These are phyloP conservation scores for Pinus tabuliformis DNA, from an alignment of 75 land plant species.

Conservation along the genomic window DNA sequence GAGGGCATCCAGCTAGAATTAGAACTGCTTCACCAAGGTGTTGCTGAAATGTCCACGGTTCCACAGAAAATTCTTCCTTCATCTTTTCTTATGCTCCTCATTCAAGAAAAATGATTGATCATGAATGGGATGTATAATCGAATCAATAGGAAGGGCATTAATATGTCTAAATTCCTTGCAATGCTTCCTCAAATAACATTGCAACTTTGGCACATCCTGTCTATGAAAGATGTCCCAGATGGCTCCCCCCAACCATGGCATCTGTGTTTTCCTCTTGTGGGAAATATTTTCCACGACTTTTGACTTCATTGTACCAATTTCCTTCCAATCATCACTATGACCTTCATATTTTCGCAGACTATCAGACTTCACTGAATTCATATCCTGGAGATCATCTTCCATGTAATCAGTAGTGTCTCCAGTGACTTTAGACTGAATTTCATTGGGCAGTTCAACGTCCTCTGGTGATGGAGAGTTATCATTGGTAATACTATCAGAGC, in stretches of 20 bases:
- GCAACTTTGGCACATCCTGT: slow-evolving; percentile 59
- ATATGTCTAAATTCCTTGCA: slow-evolving; percentile 31
- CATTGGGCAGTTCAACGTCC: neutral
- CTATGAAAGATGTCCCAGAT: slow-evolving; percentile 72
- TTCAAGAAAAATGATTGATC: slow-evolving; percentile 41
- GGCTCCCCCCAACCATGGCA: slow-evolving; percentile 27
- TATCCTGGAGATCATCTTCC: neutral
- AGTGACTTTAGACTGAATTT: no score
- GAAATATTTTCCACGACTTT: neutral
- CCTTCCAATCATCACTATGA: neutral
- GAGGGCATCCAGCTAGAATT: no score
- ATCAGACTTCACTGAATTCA: neutral
- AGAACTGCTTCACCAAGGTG: no score
- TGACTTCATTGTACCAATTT: slow-evolving; percentile 1
- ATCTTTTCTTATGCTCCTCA: slow-evolving; percentile 42
- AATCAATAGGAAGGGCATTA: slow-evolving; percentile 10
- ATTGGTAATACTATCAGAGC: neutral
- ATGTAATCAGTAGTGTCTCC: neutral
- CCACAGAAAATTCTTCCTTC: slow-evolving; percentile 31
- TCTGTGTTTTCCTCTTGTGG: neutral
- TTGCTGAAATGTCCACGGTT: no score
- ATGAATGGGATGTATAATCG: slow-evolving; percentile 36
- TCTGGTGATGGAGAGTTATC: neutral
- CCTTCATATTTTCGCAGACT: neutral
- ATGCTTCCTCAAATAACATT: slow-evolving; percentile 40